phyloP scores from a whole-genome alignment of 2,329 filamentous ascomycete genomes.

The Lasiodiplodia citricola region DNA sequence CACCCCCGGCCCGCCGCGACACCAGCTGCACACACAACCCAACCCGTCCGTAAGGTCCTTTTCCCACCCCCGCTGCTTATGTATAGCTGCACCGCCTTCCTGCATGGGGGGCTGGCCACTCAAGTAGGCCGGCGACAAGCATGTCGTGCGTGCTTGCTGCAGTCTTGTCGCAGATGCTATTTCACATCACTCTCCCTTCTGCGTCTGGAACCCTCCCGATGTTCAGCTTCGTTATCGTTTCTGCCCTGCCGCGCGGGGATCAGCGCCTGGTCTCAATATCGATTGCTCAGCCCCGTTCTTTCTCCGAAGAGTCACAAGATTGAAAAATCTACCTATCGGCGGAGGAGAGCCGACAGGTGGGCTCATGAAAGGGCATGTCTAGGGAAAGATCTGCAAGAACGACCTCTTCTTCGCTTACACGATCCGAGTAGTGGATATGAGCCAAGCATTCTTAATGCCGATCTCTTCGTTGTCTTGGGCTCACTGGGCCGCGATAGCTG shows the following conservation, averaged over 20 bases:
- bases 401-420: neutral
- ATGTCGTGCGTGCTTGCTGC: neutral
- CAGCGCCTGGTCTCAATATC: neutral
- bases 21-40: neutral
- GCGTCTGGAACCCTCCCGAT: neutral
- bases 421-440: neutral
- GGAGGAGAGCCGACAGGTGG: neutral
- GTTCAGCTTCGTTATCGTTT: neutral
- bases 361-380: neutral
- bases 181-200: neutral
- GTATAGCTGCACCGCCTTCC: neutral
- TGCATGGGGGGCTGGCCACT: neutral
- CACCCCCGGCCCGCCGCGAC: neutral
- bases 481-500: no score
- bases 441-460: no score
- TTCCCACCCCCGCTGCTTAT: neutral
- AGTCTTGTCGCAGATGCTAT: neutral
- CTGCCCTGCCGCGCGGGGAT: neutral
- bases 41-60: no score
- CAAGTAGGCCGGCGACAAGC: neutral
- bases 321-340: neutral
- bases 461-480: no score
- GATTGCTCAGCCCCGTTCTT: neutral
- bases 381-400: neutral
- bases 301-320: neutral